These are phyloP conservation scores for Calonectria pteridis DNA, from an alignment of 2,329 filamentous ascomycete species.

Conservation along the genomic window DNA sequence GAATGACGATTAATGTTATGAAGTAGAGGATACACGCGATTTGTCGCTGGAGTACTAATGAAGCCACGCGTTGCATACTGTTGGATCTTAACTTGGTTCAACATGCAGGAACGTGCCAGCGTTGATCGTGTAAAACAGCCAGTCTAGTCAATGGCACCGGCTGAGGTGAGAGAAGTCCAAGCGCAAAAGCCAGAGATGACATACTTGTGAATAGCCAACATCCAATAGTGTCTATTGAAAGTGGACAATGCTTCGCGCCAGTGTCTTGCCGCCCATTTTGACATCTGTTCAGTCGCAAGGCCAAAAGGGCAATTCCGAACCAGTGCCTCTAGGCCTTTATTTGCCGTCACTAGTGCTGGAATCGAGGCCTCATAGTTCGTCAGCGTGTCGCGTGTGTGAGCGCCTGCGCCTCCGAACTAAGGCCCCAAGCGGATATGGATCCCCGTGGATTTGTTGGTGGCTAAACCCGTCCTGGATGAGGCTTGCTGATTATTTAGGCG, in stretches of 20 bases:
- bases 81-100: not conserved
- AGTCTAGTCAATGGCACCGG: not conserved
- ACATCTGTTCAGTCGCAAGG: not conserved
- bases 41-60: not conserved
- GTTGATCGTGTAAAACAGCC: not conserved
- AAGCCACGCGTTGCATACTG: not conserved
- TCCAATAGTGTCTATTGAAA: not conserved
- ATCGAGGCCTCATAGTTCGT: slow-evolving; percentile 6
- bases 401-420: slow-evolving; percentile 6
- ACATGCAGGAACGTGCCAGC: not conserved
- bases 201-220: not conserved
- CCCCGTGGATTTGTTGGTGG: not conserved
- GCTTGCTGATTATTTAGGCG: not conserved
- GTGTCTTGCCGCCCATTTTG: not conserved
- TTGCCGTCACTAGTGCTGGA: not conserved
- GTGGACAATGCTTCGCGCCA: not conserved
- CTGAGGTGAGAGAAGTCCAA: not conserved
- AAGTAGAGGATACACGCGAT: not conserved
- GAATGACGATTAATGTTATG: slow-evolving; percentile 1
- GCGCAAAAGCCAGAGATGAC: not conserved
- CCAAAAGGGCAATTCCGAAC: not conserved
- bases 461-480: not conserved
- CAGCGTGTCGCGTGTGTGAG: not conserved
- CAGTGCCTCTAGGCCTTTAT: not conserved
- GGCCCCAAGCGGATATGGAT: not conserved